These are phyloP conservation scores for Gracilaria caudata DNA, from an alignment of 23 red algal species.

Conservation along the genomic window DNA sequence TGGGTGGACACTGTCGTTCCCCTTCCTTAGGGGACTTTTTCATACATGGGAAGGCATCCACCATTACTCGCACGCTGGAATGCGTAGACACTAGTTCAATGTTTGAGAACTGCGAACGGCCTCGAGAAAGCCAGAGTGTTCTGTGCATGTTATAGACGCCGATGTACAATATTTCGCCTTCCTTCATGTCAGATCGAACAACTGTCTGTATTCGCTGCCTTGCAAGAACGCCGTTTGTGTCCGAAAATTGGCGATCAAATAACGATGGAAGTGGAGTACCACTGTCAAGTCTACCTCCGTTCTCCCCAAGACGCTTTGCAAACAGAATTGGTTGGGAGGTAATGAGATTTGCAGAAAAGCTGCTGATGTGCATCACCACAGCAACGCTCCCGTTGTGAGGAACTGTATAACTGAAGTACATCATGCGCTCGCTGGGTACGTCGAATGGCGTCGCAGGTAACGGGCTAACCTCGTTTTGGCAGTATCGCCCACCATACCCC, in stretches of 20 bases:
- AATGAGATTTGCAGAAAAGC: background rate
- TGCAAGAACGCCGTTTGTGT: conserved; percentile 22
- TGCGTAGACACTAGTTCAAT: background rate
- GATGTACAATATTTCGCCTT: conserved; percentile 25
- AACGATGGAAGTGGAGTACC: conserved; percentile 40
- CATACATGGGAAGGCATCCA: conserved; percentile 33
- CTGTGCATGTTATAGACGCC: conserved; percentile 48
- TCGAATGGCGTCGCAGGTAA: conserved; percentile 20
- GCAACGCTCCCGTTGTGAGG: conserved; percentile 36
- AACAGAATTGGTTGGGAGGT: conserved; percentile 41
- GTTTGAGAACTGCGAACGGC: conserved; percentile 5
- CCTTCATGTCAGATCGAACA: conserved; percentile 5
- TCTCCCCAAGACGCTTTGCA: conserved; percentile 48
- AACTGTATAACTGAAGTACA: conserved; percentile 31
- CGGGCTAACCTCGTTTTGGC: background rate
- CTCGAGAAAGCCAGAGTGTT: conserved; percentile 27
- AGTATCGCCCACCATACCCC: conserved; percentile 40
- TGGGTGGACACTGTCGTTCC: conserved; percentile 2
- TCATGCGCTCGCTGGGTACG: conserved; percentile 29
- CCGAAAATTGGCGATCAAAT: conserved; percentile 28
- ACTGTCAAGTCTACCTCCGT: conserved; percentile 17
- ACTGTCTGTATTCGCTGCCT: conserved; percentile 14
- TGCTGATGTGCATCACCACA: conserved; percentile 1
- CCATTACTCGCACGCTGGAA: conserved; percentile 13
- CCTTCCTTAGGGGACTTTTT: conserved; percentile 11